phyloP scores from a whole-genome alignment of 2,329 filamentous ascomycete species.

The Alternaria dauci region DNA sequence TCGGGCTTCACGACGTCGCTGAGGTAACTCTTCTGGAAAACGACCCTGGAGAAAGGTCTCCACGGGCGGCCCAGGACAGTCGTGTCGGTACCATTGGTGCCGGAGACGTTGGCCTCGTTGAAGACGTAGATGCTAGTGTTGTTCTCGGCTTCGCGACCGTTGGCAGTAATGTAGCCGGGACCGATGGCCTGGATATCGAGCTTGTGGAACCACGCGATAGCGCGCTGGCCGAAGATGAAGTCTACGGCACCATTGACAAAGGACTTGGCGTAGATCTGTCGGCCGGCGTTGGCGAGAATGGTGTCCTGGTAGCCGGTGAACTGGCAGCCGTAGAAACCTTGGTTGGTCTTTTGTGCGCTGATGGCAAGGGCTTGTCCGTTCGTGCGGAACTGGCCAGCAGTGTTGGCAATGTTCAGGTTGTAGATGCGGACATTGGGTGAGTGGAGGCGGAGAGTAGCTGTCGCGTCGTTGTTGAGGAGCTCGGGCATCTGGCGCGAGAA shows the following conservation, averaged over 20 bases:
- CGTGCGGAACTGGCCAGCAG: constrained; percentile 24
- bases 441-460: constrained; percentile 55
- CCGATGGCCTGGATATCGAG: constrained; percentile 38
- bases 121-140: constrained; percentile 60
- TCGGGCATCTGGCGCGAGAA: constrained; percentile 45
- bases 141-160: constrained; percentile 26
- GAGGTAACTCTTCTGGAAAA: constrained; percentile 60
- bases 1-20: constrained; percentile 63
- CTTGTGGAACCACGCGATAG: constrained; percentile 57
- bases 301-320: constrained; percentile 66
- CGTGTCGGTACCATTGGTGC: constrained; percentile 42
- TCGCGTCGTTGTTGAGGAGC: constrained; percentile 59
- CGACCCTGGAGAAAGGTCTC: constrained; percentile 57
- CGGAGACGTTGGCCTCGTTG: constrained; percentile 58
- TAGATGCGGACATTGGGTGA: constrained; percentile 64
- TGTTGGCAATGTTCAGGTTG: constrained; percentile 65
- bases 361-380: constrained; percentile 58
- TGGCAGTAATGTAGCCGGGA: constrained; percentile 33
- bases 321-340: constrained; percentile 64
- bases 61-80: constrained; percentile 62
- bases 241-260: constrained; percentile 67
- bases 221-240: constrained; percentile 62
- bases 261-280: constrained; percentile 62
- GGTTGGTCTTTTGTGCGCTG: constrained; percentile 56
- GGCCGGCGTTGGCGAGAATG: constrained; percentile 51